These are phyloP conservation scores for Rhizopogon vulgaris DNA, from an alignment of 768 basidiomycete species.

Conservation along the genomic window DNA sequence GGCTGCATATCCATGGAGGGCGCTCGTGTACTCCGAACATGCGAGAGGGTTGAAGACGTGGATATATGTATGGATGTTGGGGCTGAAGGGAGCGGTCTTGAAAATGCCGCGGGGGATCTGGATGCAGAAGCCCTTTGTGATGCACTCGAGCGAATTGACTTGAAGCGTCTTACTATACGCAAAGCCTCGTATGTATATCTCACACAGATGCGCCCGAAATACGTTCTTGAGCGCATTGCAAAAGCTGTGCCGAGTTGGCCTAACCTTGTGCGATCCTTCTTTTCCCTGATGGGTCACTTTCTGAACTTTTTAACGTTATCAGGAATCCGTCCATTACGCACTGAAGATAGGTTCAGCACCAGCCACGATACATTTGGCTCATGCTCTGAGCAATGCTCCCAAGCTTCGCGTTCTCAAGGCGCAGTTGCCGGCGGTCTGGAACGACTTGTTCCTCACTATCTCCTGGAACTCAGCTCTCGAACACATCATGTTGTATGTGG, in stretches of 20 bases:
- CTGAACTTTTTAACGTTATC: slow-evolving; percentile 4
- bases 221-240: slow-evolving; percentile 41
- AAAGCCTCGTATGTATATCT: slow-evolving; percentile 50
- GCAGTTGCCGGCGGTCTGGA: slow-evolving; percentile 55
- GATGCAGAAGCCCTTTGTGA: slow-evolving; percentile 34
- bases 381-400: slow-evolving; percentile 35
- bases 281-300: background rate
- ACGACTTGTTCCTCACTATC: slow-evolving; percentile 43
- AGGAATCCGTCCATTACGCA: slow-evolving; percentile 51
- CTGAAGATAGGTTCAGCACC: slow-evolving; percentile 47
- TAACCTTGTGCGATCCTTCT: slow-evolving; percentile 38
- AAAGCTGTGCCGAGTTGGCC: slow-evolving; percentile 37
- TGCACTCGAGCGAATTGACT: slow-evolving; percentile 31
- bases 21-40: slow-evolving; percentile 30
- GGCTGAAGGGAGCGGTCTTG: background rate
- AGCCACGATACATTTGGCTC: slow-evolving; percentile 21
- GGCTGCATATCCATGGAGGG: slow-evolving; percentile 35
- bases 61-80: slow-evolving; percentile 29
- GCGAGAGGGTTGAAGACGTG: slow-evolving; percentile 31
- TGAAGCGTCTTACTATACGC: slow-evolving; percentile 46
- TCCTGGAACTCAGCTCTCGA: slow-evolving; percentile 43
- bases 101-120: slow-evolving; percentile 8
- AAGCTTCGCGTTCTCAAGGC: slow-evolving; percentile 45
- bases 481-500: slow-evolving; percentile 34
- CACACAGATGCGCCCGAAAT: slow-evolving; percentile 40